phyloP scores from a whole-genome alignment of 768 basidiomycete species.

The Pleurotus sapidus region DNA sequence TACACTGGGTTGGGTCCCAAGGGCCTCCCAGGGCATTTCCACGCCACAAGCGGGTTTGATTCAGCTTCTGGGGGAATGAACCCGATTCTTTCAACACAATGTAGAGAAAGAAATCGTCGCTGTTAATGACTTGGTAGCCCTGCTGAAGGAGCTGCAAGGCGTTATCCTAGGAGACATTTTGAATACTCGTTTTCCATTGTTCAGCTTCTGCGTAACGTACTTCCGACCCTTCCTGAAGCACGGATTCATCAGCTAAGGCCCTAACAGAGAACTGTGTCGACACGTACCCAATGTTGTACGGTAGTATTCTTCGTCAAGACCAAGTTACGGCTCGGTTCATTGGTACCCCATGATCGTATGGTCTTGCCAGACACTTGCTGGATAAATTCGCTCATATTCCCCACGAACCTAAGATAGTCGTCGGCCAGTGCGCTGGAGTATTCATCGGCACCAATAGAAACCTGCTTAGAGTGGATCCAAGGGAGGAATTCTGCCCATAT shows the following conservation, averaged over 20 bases:
- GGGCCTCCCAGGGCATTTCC: conserved; percentile 24
- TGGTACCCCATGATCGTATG: conserved; percentile 40
- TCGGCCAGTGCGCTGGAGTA: conserved; percentile 33
- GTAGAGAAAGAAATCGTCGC: conserved; percentile 31
- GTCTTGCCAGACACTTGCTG: conserved; percentile 26
- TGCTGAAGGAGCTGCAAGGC: conserved; percentile 28
- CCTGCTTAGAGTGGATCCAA: conserved; percentile 35
- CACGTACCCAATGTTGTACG: conserved; percentile 2
- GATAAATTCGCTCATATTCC: conserved; percentile 38
- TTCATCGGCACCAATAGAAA: conserved; percentile 47
- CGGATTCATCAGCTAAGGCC: conserved; percentile 1
- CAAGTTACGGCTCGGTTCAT: conserved; percentile 19
- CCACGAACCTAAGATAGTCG: conserved; percentile 40
- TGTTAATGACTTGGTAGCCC: conserved; percentile 35
- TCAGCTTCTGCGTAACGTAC: background rate
- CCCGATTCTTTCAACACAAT: conserved; percentile 31
- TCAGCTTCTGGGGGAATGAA: conserved; percentile 29
- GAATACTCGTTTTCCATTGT: background rate
- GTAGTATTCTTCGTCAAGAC: background rate
- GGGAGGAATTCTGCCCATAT: conserved; percentile 40
- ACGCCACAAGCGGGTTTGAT: conserved; percentile 25
- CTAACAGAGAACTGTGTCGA: background rate
- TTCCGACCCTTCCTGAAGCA: background rate
- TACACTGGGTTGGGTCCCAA: conserved; percentile 28
- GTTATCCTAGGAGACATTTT: conserved; percentile 20